phyloP scores from a whole-genome alignment of 78 protist species.

The Speleostelium caveatum region DNA sequence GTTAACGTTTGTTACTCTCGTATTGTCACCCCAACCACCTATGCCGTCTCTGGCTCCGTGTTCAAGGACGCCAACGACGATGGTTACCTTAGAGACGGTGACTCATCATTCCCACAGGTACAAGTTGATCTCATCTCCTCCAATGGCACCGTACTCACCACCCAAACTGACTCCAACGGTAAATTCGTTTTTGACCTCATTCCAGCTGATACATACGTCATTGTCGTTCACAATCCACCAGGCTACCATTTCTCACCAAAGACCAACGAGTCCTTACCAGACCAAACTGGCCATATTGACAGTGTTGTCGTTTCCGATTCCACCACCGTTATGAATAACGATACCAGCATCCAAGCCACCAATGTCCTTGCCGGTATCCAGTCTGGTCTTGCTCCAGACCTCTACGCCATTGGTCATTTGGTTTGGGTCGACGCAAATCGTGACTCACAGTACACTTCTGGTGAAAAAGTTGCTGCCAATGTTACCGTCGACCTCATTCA shows the following conservation, averaged over 20 bases:
- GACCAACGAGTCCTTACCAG: conserved; percentile 8
- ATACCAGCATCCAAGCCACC: background rate
- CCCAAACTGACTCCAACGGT: conserved; percentile 2
- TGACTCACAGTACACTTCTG: background rate
- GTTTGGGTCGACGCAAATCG: conserved; percentile 39
- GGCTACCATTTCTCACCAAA: conserved; percentile 15
- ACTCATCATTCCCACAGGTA: background rate
- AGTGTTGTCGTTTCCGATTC: background rate
- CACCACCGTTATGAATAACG: background rate
- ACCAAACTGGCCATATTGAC: background rate
- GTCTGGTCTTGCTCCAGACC: conserved; percentile 5
- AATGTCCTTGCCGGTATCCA: background rate
- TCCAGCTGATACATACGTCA: conserved; percentile 8
- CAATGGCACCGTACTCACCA: background rate
- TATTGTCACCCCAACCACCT: background rate
- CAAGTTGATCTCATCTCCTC: background rate
- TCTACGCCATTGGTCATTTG: conserved; percentile 19
- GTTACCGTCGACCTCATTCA: background rate
- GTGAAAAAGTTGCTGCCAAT: conserved; percentile 15
- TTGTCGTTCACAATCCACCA: background rate
- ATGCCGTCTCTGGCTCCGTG: background rate
- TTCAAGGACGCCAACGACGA: background rate
- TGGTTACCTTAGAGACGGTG: too few species aligned
- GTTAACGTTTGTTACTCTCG: background rate
- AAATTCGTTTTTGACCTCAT: background rate